Percentiles rank a stretch among this genome's conserved stretches.
Evolutionary conservation across 257 asterid species (phyloP).

Genomic region (Lithospermum erythrorhizon): DNA sequence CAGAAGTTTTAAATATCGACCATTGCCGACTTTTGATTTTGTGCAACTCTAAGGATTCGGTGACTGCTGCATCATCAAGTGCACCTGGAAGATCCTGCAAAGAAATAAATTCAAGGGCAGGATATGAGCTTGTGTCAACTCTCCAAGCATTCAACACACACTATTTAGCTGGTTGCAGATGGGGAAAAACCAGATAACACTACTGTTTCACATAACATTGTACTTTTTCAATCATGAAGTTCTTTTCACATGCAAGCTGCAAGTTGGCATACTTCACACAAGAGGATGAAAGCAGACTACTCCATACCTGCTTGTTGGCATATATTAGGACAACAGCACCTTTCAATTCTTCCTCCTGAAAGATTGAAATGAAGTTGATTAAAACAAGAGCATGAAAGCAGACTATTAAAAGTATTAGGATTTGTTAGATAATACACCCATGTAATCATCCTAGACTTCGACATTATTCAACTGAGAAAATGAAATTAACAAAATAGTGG

Average conservation of each 20-base stretch:
- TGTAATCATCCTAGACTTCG: too few species aligned
- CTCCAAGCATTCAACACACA: not conserved
- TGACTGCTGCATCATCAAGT: slow-evolving; percentile 85
- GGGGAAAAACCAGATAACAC: not conserved
- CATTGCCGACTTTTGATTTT: slow-evolving; percentile 86
- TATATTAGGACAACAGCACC: slow-evolving; percentile 41
- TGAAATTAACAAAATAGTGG: too few species aligned
- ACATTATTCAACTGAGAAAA: too few species aligned
- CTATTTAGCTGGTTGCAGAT: too few species aligned
- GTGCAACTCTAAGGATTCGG: slow-evolving; percentile 87
- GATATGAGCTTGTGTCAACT: not conserved
- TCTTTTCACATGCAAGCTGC: not conserved
- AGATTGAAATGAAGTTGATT: not conserved
- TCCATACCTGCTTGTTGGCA: slow-evolving; percentile 38
- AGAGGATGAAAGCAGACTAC: not conserved
- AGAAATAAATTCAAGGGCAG: not conserved
- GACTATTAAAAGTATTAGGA: not conserved
- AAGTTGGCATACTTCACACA: not conserved
- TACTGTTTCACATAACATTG: not conserved
- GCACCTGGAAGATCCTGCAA: slow-evolving; percentile 95
- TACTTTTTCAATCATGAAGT: not conserved
- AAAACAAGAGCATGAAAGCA: not conserved
- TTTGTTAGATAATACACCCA: too few species aligned
- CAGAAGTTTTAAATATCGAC: slow-evolving; percentile 91
- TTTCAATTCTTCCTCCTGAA: slow-evolving; percentile 40